Evolutionary conservation across 176 grass and related monocot genomes (phyloP).

Genomic region (Rhipidocladum racemiflorum): DNA sequence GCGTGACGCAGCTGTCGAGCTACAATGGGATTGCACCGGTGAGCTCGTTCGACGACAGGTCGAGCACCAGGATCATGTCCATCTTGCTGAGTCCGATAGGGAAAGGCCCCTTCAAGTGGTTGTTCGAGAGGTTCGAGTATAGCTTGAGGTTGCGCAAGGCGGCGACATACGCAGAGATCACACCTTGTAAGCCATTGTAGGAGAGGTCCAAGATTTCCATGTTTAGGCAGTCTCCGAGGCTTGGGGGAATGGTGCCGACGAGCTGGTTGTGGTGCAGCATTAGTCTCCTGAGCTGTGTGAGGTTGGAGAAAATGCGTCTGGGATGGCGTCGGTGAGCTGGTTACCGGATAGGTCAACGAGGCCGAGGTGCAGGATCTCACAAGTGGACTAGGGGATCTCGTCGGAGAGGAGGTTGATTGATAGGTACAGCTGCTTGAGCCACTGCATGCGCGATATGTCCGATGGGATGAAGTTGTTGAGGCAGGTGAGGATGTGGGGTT

Average conservation of each 20-base stretch:
- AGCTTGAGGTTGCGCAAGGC: conserved; percentile 66
- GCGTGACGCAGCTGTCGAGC: conserved; percentile 66
- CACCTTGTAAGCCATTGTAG: conserved; percentile 49
- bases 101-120: conserved; percentile 55
- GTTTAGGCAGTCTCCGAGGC: conserved; percentile 37
- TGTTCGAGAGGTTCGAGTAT: conserved; percentile 75
- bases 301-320: conserved; percentile 41
- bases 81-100: conserved; percentile 77
- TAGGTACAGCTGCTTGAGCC: conserved; percentile 71
- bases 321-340: conserved; percentile 33
- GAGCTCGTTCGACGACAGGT: conserved; percentile 61
- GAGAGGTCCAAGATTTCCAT: conserved; percentile 66
- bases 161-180: conserved; percentile 44
- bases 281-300: conserved; percentile 41
- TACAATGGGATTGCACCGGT: conserved; percentile 55
- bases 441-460: conserved; percentile 49
- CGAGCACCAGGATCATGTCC: conserved; percentile 70
- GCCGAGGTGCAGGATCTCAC: conserved; percentile 53
- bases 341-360: conserved; percentile 71
- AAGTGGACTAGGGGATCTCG: conserved; percentile 53
- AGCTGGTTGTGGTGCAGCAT: conserved; percentile 43
- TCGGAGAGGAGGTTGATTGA: conserved; percentile 68
- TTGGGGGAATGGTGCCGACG: conserved; percentile 30
- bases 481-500: conserved; percentile 61
- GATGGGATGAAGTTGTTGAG: conserved; percentile 75